Percentiles rank a stretch among this genome's conserved stretches.
These are phyloP conservation scores for Geosmithia flava DNA, from an alignment of 2,329 filamentous ascomycete species.

Conservation along the genomic window DNA sequence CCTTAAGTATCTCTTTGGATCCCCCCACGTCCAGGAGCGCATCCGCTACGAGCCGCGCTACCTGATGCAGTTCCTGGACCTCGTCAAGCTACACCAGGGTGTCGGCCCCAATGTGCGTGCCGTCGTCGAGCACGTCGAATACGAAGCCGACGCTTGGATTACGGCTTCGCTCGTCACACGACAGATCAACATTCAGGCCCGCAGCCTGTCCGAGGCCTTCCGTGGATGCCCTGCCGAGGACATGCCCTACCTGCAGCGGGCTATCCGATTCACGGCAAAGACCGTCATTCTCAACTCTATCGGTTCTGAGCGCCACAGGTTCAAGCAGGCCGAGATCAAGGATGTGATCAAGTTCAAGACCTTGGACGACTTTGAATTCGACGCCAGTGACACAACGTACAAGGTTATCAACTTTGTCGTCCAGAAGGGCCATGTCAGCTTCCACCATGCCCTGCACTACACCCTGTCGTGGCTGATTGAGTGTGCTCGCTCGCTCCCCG, in stretches of 20 bases:
- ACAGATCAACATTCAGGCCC: slow-evolving; percentile 86
- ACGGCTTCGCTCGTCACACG: slow-evolving; percentile 87
- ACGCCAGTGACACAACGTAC: slow-evolving; percentile 36
- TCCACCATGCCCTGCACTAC: slow-evolving; percentile 94
- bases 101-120: slow-evolving; percentile 90
- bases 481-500: slow-evolving; percentile 64
- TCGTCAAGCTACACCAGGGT: slow-evolving; percentile 92
- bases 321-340: slow-evolving; percentile 79
- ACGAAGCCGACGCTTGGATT: slow-evolving; percentile 97
- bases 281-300: slow-evolving; percentile 81
- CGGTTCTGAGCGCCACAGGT: slow-evolving; percentile 76
- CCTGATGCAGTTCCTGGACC: slow-evolving; percentile 83
- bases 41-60: slow-evolving; percentile 78
- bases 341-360: slow-evolving; percentile 74
- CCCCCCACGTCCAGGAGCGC: slow-evolving; percentile 75
- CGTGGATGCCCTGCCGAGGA: slow-evolving; percentile 54
- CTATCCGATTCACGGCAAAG: slow-evolving; percentile 65
- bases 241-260: slow-evolving; percentile 51
- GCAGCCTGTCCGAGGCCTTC: slow-evolving; percentile 82
- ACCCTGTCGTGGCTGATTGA: slow-evolving; percentile 93
- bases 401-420: slow-evolving; percentile 78
- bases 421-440: slow-evolving; percentile 84
- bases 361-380: slow-evolving; percentile 69
- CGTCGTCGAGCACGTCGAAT: slow-evolving; percentile 91
- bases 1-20: slow-evolving; percentile 79